Percentiles rank a stretch among this genome's conserved stretches.
phyloP scores from a whole-genome alignment of 1,284 basidiomycete genomes.

The Ceratobasidium sp. region DNA sequence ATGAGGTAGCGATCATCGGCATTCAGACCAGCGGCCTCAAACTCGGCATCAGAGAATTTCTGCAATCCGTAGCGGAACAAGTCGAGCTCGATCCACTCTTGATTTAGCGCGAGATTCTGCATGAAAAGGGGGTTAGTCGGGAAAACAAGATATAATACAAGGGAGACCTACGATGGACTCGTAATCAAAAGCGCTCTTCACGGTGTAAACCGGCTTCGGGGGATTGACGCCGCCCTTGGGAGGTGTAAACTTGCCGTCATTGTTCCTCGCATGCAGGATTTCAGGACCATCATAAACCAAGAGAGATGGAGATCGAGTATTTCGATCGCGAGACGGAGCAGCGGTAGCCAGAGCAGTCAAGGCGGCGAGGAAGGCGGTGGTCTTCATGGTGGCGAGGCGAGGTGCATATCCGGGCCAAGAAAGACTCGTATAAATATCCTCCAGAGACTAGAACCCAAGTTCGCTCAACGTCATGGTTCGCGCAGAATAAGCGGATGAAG shows the following conservation, averaged over 20 bases:
- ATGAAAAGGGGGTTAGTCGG: too few species aligned
- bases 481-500: background rate
- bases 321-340: constrained; percentile 17
- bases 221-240: constrained; percentile 46
- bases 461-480: constrained; percentile 6
- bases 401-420: background rate
- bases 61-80: constrained; percentile 68
- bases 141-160: background rate
- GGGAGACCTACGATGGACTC: constrained; percentile 57
- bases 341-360: constrained; percentile 5
- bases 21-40: constrained; percentile 62
- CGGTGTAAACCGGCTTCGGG: constrained; percentile 56
- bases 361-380: background rate
- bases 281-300: constrained; percentile 10
- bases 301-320: constrained; percentile 10
- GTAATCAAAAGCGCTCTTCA: constrained; percentile 66
- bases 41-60: constrained; percentile 62
- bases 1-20: constrained; percentile 63
- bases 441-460: background rate
- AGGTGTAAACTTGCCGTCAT: constrained; percentile 26
- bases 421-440: background rate
- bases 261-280: background rate
- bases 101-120: constrained; percentile 60
- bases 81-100: constrained; percentile 56
- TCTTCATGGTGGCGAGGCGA: constrained; percentile 14